These are phyloP conservation scores for Crithidia acanthocephali DNA, from an alignment of 208 protist genomes.

Conservation along the genomic window DNA sequence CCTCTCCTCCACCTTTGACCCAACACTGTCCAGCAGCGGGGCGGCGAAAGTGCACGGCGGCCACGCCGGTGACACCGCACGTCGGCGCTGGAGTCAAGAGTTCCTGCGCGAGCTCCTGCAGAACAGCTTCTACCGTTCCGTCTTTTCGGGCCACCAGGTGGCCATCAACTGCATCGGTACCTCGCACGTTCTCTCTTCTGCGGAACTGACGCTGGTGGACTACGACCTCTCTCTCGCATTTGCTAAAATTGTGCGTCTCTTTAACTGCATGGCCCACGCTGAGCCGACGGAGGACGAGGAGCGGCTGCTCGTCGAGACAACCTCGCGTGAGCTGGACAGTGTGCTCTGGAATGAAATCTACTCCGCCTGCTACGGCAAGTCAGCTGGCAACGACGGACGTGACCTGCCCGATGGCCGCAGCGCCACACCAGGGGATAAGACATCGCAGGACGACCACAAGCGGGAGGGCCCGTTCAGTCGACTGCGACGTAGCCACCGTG, in stretches of 20 bases:
- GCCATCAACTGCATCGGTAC: conserved; percentile 70
- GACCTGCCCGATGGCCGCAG: no score
- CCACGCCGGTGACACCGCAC: conserved; percentile 5
- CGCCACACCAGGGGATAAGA: neutral
- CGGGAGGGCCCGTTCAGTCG: conserved; percentile 6
- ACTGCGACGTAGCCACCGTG: conserved; percentile 2
- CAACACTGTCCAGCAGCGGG: neutral
- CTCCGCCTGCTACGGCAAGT: conserved; percentile 60
- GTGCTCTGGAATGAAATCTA: conserved; percentile 68
- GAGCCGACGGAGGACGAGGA: conserved; percentile 59
- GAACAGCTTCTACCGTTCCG: conserved; percentile 57
- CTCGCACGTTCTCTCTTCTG: conserved; percentile 41
- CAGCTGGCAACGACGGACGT: neutral
- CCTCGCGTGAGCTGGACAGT: conserved; percentile 46
- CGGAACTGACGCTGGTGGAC: conserved; percentile 44
- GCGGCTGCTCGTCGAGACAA: conserved; percentile 51
- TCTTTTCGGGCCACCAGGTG: conserved; percentile 74
- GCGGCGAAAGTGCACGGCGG: neutral
- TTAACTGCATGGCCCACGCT: conserved; percentile 72
- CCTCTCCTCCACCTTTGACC: conserved; percentile 1
- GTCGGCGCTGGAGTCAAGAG: conserved; percentile 29
- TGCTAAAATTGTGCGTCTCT: conserved; percentile 66
- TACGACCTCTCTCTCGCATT: conserved; percentile 66
- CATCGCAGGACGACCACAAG: neutral
- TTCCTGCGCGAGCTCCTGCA: conserved; percentile 55